phyloP scores from a whole-genome alignment of 1,284 basidiomycete species.

The Inonotus hispidus region DNA sequence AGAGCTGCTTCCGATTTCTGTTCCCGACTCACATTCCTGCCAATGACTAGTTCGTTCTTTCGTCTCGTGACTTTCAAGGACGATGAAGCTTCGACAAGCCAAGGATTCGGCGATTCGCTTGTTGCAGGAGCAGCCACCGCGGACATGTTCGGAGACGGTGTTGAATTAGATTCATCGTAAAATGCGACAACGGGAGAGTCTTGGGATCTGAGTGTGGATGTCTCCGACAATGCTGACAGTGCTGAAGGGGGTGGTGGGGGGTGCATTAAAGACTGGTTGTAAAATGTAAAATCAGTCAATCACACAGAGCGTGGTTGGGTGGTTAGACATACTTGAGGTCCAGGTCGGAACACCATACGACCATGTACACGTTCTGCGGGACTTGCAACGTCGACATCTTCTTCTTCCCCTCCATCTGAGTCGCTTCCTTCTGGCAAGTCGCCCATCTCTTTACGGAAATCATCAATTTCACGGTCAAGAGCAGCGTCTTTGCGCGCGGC shows the following conservation, averaged over 20 bases:
- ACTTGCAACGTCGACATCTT: conserved; percentile 30
- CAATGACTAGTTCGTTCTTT: conserved; percentile 64
- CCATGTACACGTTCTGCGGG: conserved; percentile 35
- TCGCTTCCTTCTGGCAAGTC: conserved; percentile 30
- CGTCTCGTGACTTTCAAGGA: conserved; percentile 42
- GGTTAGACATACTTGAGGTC: conserved; percentile 8
- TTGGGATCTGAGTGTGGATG: conserved; percentile 46
- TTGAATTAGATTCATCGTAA: conserved; percentile 1
- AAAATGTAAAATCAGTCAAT: neutral
- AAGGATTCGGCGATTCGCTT: conserved; percentile 54
- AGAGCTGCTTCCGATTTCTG: conserved; percentile 69
- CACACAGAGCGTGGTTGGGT: neutral
- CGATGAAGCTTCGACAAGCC: conserved; percentile 47
- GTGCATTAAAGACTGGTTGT: neutral
- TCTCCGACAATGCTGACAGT: conserved; percentile 51
- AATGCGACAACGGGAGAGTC: conserved; percentile 18
- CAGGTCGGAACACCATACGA: conserved; percentile 38
- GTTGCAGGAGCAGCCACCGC: conserved; percentile 12
- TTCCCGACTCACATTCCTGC: conserved; percentile 52
- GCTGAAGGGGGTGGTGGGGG: conserved; percentile 29
- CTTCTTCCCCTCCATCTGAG: conserved; percentile 32
- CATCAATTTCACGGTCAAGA: conserved; percentile 59
- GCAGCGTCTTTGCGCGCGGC: conserved; percentile 60
- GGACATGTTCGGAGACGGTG: neutral
- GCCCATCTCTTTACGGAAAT: conserved; percentile 66